Evolutionary conservation across 129 eudicot genomes (phyloP).

Genomic region (Lonicera japonica): DNA sequence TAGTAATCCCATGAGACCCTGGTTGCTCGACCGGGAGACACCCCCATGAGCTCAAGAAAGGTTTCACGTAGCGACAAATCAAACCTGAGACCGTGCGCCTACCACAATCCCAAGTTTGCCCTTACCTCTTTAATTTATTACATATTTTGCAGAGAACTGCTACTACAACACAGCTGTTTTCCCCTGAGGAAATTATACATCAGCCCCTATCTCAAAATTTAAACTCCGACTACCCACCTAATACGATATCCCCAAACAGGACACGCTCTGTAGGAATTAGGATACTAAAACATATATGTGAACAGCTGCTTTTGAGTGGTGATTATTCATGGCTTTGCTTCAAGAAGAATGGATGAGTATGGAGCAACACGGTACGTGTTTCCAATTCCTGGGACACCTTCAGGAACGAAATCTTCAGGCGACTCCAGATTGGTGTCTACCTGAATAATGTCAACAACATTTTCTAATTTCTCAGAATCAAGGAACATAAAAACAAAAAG

Average conservation of each 20-base stretch:
- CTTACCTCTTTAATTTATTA: no score
- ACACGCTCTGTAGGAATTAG: neutral
- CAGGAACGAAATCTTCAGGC: conserved; percentile 61
- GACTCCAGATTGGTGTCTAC: conserved; percentile 86
- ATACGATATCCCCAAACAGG: neutral
- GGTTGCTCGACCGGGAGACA: no score
- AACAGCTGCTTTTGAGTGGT: neutral
- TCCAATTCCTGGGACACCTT: conserved; percentile 54
- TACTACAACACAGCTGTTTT: no score
- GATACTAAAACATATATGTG: no score
- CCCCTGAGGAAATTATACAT: no score
- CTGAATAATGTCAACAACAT: conserved; percentile 33
- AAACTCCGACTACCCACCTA: neutral
- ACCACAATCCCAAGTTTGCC: no score
- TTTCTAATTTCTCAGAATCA: neutral
- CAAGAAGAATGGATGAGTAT: conserved; percentile 74
- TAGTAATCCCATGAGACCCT: no score
- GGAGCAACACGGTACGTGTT: conserved; percentile 75
- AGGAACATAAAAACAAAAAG: neutral
- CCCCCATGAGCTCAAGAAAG: no score
- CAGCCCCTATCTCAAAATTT: no score
- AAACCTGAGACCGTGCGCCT: no score
- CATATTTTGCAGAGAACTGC: no score
- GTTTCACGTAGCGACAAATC: no score
- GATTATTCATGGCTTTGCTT: conserved; percentile 43